Percentiles rank a stretch among this genome's conserved stretches.
These are phyloP conservation scores for Stephania japonica DNA, from an alignment of 164 flowering plant species.

Conservation along the genomic window DNA sequence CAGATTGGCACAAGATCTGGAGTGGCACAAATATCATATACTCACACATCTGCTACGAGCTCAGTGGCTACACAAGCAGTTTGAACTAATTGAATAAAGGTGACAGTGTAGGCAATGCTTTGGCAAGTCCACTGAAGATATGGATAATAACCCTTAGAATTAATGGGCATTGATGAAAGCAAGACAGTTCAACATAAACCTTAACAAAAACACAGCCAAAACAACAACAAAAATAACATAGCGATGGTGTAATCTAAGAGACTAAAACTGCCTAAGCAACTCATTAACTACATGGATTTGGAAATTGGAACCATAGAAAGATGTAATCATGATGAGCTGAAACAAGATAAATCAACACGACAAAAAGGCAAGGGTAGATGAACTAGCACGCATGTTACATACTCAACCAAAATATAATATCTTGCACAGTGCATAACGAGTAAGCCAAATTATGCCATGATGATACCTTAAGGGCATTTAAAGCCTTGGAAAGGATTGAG, in stretches of 20 bases:
- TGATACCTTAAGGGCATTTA: constrained; percentile 87
- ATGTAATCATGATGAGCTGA: not conserved
- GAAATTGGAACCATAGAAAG: not conserved
- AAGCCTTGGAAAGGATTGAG: constrained; percentile 77
- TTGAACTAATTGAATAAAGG: too few species aligned
- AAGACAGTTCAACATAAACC: too few species aligned
- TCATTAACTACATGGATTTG: too few species aligned
- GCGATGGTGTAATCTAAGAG: not conserved
- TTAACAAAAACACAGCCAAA: not conserved
- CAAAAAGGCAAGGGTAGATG: not conserved
- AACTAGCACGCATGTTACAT: not conserved
- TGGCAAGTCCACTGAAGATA: not conserved
- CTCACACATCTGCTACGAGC: not conserved
- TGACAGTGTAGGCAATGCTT: not conserved
- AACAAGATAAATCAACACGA: not conserved
- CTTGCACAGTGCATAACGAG: not conserved
- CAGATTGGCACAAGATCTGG: not conserved
- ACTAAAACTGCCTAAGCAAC: too few species aligned
- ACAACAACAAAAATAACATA: not conserved
- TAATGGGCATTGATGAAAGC: too few species aligned
- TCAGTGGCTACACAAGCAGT: not conserved
- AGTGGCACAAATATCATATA: not conserved
- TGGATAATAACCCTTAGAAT: too few species aligned
- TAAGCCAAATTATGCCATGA: not conserved
- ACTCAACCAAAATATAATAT: constrained; percentile 1